Percentiles rank a stretch among this genome's conserved stretches.
These are phyloP conservation scores for Termitomyces sp. DNA, from an alignment of 768 basidiomycete genomes.

Conservation along the genomic window DNA sequence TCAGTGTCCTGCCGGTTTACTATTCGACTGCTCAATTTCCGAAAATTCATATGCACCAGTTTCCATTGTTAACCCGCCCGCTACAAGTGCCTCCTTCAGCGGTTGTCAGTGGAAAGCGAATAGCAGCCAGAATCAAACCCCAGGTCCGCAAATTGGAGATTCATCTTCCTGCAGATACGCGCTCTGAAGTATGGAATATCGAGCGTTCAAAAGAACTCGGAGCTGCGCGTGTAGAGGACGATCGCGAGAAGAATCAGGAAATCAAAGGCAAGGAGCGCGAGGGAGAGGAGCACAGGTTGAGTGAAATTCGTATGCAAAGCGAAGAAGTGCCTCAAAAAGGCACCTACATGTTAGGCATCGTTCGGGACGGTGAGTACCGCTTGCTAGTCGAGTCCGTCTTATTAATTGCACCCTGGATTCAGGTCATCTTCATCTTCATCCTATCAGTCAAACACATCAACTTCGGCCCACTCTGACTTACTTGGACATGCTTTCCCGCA, in stretches of 20 bases:
- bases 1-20: slow-evolving; percentile 69
- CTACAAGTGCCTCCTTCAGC: slow-evolving; percentile 79
- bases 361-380: slow-evolving; percentile 58
- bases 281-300: slow-evolving; percentile 55
- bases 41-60: slow-evolving; percentile 77
- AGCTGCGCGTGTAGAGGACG: slow-evolving; percentile 63
- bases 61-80: slow-evolving; percentile 70
- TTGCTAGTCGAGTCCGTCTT: slow-evolving; percentile 4
- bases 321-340: slow-evolving; percentile 67
- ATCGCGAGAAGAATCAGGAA: slow-evolving; percentile 75
- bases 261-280: slow-evolving; percentile 39
- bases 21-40: slow-evolving; percentile 59
- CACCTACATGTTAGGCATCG: slow-evolving; percentile 70
- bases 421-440: slow-evolving; percentile 77
- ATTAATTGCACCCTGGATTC: background rate
- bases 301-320: slow-evolving; percentile 68
- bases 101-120: slow-evolving; percentile 65
- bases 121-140: slow-evolving; percentile 70
- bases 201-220: slow-evolving; percentile 68
- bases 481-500: slow-evolving; percentile 68
- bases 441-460: slow-evolving; percentile 76
- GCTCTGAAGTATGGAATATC: slow-evolving; percentile 77
- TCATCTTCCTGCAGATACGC: slow-evolving; percentile 78
- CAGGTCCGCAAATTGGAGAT: slow-evolving; percentile 62
- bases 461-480: slow-evolving; percentile 81